These are phyloP conservation scores for Phytomonas sp. DNA, from an alignment of 208 protist genomes.

Conservation along the genomic window DNA sequence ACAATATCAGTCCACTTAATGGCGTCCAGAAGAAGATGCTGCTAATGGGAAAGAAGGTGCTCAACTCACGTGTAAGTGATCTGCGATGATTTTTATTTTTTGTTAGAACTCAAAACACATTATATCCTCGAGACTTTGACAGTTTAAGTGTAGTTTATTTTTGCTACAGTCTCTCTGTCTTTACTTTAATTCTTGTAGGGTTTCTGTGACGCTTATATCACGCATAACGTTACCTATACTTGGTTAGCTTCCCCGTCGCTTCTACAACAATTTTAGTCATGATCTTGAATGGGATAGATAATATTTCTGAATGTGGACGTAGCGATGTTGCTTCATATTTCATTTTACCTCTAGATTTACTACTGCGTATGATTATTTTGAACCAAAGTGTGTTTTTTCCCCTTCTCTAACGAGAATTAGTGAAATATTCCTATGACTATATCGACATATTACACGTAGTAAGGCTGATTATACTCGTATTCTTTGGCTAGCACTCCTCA, in stretches of 20 bases:
- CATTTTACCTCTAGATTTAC: not conserved
- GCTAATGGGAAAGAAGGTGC: slow-evolving; percentile 49
- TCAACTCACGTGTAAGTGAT: slow-evolving; percentile 41
- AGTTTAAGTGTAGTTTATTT: not conserved
- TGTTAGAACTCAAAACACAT: not conserved
- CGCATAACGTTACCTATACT: not conserved
- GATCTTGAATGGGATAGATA: not conserved
- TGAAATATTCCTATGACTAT: not conserved
- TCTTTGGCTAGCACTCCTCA: not conserved
- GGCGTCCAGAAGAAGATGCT: slow-evolving; percentile 63
- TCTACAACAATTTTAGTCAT: not conserved
- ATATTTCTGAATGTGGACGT: not conserved
- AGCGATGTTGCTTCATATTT: not conserved
- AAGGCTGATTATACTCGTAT: slow-evolving; percentile 2
- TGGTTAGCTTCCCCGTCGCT: not conserved
- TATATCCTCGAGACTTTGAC: slow-evolving; percentile 1
- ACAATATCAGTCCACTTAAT: slow-evolving; percentile 72
- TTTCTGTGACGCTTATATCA: slow-evolving; percentile 2
- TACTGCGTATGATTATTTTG: not conserved
- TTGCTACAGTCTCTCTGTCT: not conserved
- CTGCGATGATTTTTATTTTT: slow-evolving; percentile 25
- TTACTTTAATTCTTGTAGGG: not conserved
- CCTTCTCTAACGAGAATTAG: slow-evolving; percentile 1
- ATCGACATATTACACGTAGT: not conserved
- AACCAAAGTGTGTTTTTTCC: slow-evolving; percentile 1